Evolutionary conservation across 176 grass and related monocot species (phyloP).

Genomic region (Hsuehochloa calcarea): DNA sequence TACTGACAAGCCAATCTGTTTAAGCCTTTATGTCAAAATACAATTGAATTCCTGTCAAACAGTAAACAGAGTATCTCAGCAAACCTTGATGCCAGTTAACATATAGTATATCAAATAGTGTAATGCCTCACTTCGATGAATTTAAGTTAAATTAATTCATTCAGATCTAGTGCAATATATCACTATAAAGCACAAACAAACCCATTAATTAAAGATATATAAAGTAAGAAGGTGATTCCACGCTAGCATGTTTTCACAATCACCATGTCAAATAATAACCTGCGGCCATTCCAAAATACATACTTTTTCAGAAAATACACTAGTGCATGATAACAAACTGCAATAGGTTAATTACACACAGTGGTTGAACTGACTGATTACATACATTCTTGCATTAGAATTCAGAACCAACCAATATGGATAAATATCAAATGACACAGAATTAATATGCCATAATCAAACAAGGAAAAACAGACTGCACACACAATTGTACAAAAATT

Average conservation of each 20-base stretch:
- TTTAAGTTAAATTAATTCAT: constrained; percentile 10
- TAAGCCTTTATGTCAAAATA: background rate
- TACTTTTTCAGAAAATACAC: background rate
- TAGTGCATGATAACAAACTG: background rate
- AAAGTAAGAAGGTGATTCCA: background rate
- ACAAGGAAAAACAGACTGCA: background rate
- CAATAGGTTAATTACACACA: background rate
- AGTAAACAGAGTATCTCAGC: constrained; percentile 7
- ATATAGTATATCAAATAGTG: background rate
- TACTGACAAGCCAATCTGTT: background rate
- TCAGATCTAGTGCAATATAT: background rate
- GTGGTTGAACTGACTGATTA: background rate
- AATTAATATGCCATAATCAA: background rate
- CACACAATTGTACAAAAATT: background rate
- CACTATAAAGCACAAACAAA: background rate
- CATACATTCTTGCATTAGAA: background rate
- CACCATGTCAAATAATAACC: background rate
- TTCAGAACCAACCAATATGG: constrained; percentile 2
- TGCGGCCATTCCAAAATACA: background rate
- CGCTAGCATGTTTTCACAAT: background rate
- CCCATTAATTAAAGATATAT: background rate
- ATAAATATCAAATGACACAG: background rate
- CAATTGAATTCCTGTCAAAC: constrained; percentile 24
- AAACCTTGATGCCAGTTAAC: background rate
- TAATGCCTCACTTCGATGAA: background rate